Percentiles rank a stretch among this genome's conserved stretches.
Conservation (phyloP, 495 filamentous ascomycete species). For the Daldinia grandis region DNA sequence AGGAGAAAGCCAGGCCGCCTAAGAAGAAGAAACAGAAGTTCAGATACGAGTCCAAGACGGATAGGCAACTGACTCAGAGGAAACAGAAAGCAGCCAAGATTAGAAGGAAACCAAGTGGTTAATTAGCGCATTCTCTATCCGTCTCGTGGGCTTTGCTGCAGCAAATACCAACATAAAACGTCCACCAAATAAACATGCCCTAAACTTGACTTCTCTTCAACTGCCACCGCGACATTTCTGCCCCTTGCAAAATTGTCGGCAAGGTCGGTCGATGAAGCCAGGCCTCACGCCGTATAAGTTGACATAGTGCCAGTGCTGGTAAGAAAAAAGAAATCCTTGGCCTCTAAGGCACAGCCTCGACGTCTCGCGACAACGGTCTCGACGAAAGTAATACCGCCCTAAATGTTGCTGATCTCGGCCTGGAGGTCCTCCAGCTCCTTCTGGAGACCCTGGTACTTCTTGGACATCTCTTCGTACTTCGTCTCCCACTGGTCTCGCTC, state of each 20-base stretch:
- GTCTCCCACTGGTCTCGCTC: constrained; percentile 90
- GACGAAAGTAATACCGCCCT: constrained; percentile 48
- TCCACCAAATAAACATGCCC: constrained; percentile 39
- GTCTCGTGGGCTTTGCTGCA: constrained; percentile 31
- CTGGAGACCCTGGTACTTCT: constrained; percentile 84
- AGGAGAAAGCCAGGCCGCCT: constrained; percentile 51
- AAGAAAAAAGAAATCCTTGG: constrained; percentile 31
- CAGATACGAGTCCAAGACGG: constrained; percentile 83
- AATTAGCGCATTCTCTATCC: constrained; percentile 40
- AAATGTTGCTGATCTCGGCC: constrained; percentile 89
- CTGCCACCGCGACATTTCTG: constrained; percentile 19
- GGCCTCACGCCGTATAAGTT: constrained; percentile 17
- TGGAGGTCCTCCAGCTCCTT: constrained; percentile 93
- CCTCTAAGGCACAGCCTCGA: constrained; percentile 27
- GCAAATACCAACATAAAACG: constrained; percentile 39
- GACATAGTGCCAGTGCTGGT: constrained; percentile 30
- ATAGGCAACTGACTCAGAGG: constrained; percentile 70
- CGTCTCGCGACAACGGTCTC: constrained; percentile 33
- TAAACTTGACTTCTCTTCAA: constrained; percentile 25
- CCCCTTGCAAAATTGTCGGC: constrained; percentile 13
- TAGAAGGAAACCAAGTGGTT: constrained; percentile 49
- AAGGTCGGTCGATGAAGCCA: constrained; percentile 28
- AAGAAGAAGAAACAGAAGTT: constrained; percentile 92
- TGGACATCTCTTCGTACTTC: constrained; percentile 95
- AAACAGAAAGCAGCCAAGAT: constrained; percentile 71